Base-by-base conservation (phyloP, 208 protist genomes). In the Acanthamoeba lenticulata region DNA sequence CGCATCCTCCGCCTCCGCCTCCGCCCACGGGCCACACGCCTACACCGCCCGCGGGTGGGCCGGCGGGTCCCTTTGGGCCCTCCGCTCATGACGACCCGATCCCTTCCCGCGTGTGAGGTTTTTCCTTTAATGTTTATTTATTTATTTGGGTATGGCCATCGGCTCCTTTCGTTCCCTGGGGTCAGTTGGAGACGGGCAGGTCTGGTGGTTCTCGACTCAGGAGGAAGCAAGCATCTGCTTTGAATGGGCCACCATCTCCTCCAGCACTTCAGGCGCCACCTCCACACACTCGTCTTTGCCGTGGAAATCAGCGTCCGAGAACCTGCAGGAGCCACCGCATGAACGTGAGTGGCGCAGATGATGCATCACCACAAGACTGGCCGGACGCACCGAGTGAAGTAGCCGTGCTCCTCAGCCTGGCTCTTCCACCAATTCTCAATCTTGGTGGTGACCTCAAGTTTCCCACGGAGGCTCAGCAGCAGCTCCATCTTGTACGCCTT, bases 401-500 rank as follows among this genome's bases (percentile, higher is more conserved):
- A 47, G 83, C 11, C 38, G 24, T 69, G 15, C 19, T 60, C 57
- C 49, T 90, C 52, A 38, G 83, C 83, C 29, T 90, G 32, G 52
- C 57, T 69, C 52, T 90, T 90, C 83, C 83, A 90, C 83, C 83
- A 90, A 47, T 90, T 90, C 57, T 90, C 83, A 34, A 90, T 72
- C 83, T 90, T 69, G 57, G 83, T 90, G 34, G 57, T 90, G 32
- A 47, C 27, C 38, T 90, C 57, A 9, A 90, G 52, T 32, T 62
- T 62, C 36, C 83, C 83, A 24, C 83, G 83, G 15, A 90, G 29
- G 83, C 32, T 45, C 15, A 90, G 52, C 83, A 90, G 55, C n/a
- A 90, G 83, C 19, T 42, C 57, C 83, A 90, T 90, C 83, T 69
- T 62, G 52, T 90, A 90, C 32, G 65, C 34, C 15, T 69, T 42